phyloP scores from a whole-genome alignment of 192 early-diverging fungal genomes.

The Backusella circina region DNA sequence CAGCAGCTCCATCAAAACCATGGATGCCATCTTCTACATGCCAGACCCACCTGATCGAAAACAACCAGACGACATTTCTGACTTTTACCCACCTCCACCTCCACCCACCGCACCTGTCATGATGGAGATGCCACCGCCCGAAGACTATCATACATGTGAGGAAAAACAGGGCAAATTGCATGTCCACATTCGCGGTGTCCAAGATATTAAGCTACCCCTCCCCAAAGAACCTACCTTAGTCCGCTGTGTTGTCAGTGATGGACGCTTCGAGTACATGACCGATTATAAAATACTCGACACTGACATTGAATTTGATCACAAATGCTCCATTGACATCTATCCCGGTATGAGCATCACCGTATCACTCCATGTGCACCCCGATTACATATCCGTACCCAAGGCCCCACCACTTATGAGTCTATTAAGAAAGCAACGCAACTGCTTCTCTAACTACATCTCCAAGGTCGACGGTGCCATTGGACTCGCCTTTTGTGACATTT shows the following conservation, averaged over 20 bases:
- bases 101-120: background rate
- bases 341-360: constrained; percentile 18
- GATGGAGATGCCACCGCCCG: background rate
- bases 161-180: constrained; percentile 21
- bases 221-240: constrained; percentile 20
- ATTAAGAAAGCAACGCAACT: background rate
- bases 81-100: background rate
- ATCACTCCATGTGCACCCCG: constrained; percentile 21
- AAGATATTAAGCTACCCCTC: constrained; percentile 21
- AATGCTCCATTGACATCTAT: constrained; percentile 17
- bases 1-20: background rate
- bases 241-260: constrained; percentile 24
- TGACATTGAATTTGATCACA: constrained; percentile 21
- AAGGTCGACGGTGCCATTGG: constrained; percentile 26
- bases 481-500: constrained; percentile 15
- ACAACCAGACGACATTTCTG: background rate
- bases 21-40: background rate
- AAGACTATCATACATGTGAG: background rate
- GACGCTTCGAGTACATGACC: constrained; percentile 16
- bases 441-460: constrained; percentile 15
- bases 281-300: constrained; percentile 1
- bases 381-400: background rate
- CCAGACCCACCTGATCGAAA: background rate
- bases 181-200: constrained; percentile 12
- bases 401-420: constrained; percentile 2